Evolutionary conservation across 2,329 filamentous ascomycete genomes (phyloP).

Genomic region (Penicillium fuscoglaucum): DNA sequence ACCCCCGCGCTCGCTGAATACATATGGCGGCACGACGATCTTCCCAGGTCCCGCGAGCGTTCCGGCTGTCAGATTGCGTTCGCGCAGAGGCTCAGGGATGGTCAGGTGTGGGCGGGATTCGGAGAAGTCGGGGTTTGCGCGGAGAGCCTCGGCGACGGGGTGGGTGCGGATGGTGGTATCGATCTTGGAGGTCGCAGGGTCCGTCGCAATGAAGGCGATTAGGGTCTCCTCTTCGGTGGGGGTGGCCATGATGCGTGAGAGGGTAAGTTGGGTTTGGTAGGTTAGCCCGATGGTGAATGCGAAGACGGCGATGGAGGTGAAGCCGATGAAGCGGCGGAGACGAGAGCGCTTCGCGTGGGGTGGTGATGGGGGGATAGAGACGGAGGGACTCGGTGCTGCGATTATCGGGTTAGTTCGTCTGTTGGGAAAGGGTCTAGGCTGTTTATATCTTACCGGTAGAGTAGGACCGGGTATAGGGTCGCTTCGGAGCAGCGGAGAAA

Average conservation of each 20-base stretch:
- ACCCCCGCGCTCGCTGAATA: slow-evolving; percentile 71
- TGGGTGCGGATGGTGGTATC: slow-evolving; percentile 74
- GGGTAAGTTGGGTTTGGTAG: slow-evolving; percentile 29
- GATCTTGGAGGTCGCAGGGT: slow-evolving; percentile 58
- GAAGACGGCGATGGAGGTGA: slow-evolving; percentile 37
- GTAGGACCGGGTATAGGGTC: neutral
- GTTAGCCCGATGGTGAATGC: slow-evolving; percentile 35
- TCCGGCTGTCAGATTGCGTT: slow-evolving; percentile 77
- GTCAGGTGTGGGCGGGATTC: slow-evolving; percentile 86
- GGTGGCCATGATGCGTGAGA: slow-evolving; percentile 37
- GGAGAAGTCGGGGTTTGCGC: slow-evolving; percentile 63
- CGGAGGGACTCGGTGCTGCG: slow-evolving; percentile 9
- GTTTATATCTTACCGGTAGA: slow-evolving; percentile 13
- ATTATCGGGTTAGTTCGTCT: neutral
- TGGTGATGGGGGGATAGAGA: slow-evolving; percentile 4
- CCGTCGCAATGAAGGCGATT: slow-evolving; percentile 60
- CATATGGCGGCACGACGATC: slow-evolving; percentile 77
- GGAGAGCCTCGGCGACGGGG: slow-evolving; percentile 69
- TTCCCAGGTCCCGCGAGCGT: slow-evolving; percentile 72
- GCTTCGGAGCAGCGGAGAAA: slow-evolving; percentile 1
- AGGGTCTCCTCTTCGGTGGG: slow-evolving; percentile 72
- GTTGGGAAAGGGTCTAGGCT: neutral
- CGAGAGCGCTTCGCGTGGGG: slow-evolving; percentile 29
- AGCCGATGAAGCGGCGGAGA: slow-evolving; percentile 38
- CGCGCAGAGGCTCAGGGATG: slow-evolving; percentile 69